Base-by-base conservation (phyloP, 768 basidiomycete species). In the Russula sp. region DNA sequence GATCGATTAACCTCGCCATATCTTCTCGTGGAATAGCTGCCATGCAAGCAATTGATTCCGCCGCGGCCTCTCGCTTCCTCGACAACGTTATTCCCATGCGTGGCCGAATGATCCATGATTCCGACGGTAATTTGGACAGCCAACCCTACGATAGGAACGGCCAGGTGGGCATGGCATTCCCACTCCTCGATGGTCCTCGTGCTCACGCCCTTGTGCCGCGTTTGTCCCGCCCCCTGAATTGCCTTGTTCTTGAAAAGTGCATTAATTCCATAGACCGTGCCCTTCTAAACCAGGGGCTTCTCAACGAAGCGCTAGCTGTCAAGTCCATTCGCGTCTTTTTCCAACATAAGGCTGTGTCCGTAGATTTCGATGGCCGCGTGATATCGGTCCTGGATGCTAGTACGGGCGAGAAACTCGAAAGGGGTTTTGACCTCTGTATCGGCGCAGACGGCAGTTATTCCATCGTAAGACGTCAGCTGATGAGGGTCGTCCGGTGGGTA, bases 361-460 rank as follows among this genome's bases (percentile, higher is more conserved):
- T 88, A 70, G 87, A 98, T 75, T 91, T 96, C 74, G 83, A 88
- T 71, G 72, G 75, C 56, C 82, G 81, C 74, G 75, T 73, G 54
- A 77, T 91, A 70, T 74, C 74, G 48, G 76, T 86, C 73, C 78
- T 77, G 54, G 79, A 87, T 63, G 71, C 74, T 44, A 69, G 74
- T 54, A 76, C 75, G 55, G 77, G 75, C 63, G 69, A 75, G 68
- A 78, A 84, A 51, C 56, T 78, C 59, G 73, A 75, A 66, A 79
- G 80, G 52, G 68, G 75, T 27, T 93, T 94, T 73, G 85, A 91
- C 75, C 79, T 94, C 62, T 91, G 89, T 72, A 78, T 99, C 64
- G 96, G 95, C 57, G 89, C 91, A 68, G 96, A 99, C 76, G 96
- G 96, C 40, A 93, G 89, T 72, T 91, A 95, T 82, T 94, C 91